phyloP scores from a whole-genome alignment of 169 alveolate genomes.

The Plasmodium malariae region DNA sequence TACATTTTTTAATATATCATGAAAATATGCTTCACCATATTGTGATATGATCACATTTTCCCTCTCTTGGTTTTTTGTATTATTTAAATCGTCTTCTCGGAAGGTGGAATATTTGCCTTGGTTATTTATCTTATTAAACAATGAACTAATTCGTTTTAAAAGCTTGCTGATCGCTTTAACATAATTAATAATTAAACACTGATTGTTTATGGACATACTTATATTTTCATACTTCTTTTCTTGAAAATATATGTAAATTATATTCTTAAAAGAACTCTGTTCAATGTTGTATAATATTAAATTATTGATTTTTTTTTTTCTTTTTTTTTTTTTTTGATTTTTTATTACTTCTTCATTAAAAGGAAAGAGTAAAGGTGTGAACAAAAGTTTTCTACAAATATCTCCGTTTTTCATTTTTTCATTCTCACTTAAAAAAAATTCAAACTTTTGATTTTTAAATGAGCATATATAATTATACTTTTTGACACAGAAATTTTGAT shows the following conservation, averaged over 20 bases:
- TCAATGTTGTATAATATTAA: conserved; percentile 19
- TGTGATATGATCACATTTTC: too few relatives aligned
- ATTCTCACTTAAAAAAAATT: conserved; percentile 39
- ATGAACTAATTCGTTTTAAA: conserved; percentile 2
- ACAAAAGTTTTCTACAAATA: conserved; percentile 21
- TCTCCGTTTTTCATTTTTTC: conserved; percentile 23
- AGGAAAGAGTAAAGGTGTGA: conserved; percentile 54
- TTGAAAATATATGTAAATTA: conserved; percentile 43
- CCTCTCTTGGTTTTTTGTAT: too few relatives aligned
- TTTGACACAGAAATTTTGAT: conserved; percentile 24
- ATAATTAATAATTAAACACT: conserved; percentile 38
- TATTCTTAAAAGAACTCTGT: conserved; percentile 27
- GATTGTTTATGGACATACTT: conserved; percentile 25
- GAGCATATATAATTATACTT: conserved; percentile 54
- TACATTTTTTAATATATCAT: too few relatives aligned
- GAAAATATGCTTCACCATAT: too few relatives aligned
- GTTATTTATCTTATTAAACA: background rate
- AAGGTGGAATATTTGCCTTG: too few relatives aligned
- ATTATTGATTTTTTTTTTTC: conserved; percentile 6
- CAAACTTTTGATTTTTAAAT: conserved; percentile 28
- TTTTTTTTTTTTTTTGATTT: too few relatives aligned
- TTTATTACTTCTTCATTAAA: conserved; percentile 71
- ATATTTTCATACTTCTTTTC: conserved; percentile 62
- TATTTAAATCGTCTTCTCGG: too few relatives aligned
- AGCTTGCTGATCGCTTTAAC: conserved; percentile 39